Conservation (phyloP, 805 yeast genomes). For the Isabelozyma pseudorhagii region DNA sequence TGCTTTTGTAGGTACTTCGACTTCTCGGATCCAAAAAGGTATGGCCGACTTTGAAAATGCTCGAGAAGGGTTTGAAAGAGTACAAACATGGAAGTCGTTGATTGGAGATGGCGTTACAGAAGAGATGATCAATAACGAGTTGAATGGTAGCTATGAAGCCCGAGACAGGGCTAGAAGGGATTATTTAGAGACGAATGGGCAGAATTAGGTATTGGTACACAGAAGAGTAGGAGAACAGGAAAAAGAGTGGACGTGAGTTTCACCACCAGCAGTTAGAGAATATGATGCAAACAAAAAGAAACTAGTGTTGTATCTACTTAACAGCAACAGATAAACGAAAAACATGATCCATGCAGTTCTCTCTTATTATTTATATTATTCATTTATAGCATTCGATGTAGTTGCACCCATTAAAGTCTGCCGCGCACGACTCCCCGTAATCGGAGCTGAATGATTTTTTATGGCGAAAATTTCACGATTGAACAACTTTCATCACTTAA, state of each 20-base stretch:
- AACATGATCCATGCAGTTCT: too few relatives aligned
- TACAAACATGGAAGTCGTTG: conserved; percentile 57
- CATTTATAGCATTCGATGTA: too few relatives aligned
- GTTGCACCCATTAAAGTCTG: not conserved
- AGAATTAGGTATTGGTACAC: too few relatives aligned
- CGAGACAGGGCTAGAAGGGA: conserved; percentile 20
- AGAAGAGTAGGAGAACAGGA: too few relatives aligned
- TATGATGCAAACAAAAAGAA: too few relatives aligned
- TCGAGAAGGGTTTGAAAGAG: conserved; percentile 66
- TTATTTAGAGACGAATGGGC: conserved; percentile 4
- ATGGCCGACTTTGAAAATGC: conserved; percentile 69
- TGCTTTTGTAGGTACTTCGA: conserved; percentile 79
- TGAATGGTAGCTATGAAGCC: conserved; percentile 29
- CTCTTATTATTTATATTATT: too few relatives aligned
- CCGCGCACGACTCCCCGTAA: not conserved
- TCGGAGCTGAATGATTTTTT: not conserved
- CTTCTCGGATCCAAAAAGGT: conserved; percentile 64
- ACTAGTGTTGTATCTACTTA: too few relatives aligned
- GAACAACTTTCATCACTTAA: not conserved
- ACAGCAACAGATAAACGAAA: too few relatives aligned
- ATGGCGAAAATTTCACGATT: not conserved
- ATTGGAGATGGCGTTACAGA: conserved; percentile 42
- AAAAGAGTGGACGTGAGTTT: too few relatives aligned
- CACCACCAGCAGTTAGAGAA: too few relatives aligned
- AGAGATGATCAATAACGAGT: conserved; percentile 37